Evolutionary conservation across 345 rosid genomes (phyloP).

Genomic region (Camelina laxa): DNA sequence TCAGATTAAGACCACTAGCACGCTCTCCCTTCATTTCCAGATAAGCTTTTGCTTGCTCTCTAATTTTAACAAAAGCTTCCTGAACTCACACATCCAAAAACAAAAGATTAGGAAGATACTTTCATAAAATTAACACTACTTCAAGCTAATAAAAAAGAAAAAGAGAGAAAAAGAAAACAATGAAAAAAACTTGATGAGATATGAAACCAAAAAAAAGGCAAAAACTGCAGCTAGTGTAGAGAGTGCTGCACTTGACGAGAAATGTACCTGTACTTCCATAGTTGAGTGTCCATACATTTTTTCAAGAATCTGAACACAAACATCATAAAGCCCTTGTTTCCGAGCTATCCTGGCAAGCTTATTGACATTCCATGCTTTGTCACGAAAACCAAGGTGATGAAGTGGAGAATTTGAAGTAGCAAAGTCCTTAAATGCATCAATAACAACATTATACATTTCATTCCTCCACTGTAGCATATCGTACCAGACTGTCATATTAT

Average conservation of each 20-base stretch:
- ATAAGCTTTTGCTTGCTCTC: constrained; percentile 97
- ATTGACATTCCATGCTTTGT: constrained; percentile 99
- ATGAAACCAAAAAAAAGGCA: background rate
- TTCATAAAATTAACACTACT: constrained; percentile 1
- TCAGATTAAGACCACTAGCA: constrained; percentile 82
- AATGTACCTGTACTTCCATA: constrained; percentile 97
- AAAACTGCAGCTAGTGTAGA: constrained; percentile 3
- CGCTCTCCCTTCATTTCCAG: constrained; percentile 95
- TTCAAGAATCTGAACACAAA: constrained; percentile 87
- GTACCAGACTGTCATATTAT: constrained; percentile 95
- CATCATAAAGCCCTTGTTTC: constrained; percentile 96
- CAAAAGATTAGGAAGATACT: constrained; percentile 25
- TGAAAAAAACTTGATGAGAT: constrained; percentile 9
- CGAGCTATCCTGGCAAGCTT: constrained; percentile 97
- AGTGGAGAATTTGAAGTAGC: constrained; percentile 74
- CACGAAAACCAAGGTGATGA: constrained; percentile 96
- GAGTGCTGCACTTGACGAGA: background rate
- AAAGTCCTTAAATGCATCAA: constrained; percentile 94
- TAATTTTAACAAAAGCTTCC: constrained; percentile 98
- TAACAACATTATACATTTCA: constrained; percentile 92
- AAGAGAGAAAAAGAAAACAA: constrained; percentile 3
- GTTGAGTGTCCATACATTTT: constrained; percentile 98
- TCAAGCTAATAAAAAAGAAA: constrained; percentile 21
- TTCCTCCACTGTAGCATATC: constrained; percentile 99
- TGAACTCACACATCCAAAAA: constrained; percentile 49